These are phyloP conservation scores for Boletellus emodensis DNA, from an alignment of 768 basidiomycete species.

Conservation along the genomic window DNA sequence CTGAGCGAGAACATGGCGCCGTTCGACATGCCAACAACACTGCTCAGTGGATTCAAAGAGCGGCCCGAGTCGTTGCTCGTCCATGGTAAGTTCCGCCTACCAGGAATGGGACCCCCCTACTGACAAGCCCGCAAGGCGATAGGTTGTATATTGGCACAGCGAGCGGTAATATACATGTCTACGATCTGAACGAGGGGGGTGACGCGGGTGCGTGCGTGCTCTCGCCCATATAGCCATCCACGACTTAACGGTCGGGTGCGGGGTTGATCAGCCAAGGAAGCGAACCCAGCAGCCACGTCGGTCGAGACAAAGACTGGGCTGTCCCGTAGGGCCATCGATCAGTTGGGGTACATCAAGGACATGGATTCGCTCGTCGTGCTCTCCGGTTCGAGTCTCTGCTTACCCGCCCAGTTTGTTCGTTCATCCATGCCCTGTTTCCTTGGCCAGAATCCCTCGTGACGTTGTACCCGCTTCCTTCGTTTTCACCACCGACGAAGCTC, in stretches of 20 bases:
- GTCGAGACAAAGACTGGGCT: conserved; percentile 67
- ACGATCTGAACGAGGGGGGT: conserved; percentile 38
- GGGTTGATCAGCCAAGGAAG: conserved; percentile 6
- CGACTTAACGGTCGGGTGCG: neutral
- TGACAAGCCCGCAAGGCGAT: conserved; percentile 37
- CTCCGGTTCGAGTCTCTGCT: conserved; percentile 53
- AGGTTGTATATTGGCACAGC: conserved; percentile 61
- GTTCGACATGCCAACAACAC: conserved; percentile 22
- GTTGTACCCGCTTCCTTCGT: conserved; percentile 70
- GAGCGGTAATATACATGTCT: conserved; percentile 52
- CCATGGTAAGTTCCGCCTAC: conserved; percentile 19
- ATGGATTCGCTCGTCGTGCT: conserved; percentile 82
- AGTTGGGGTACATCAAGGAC: conserved; percentile 80
- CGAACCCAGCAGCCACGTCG: conserved; percentile 20
- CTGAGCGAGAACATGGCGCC: conserved; percentile 32
- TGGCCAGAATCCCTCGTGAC: conserved; percentile 65
- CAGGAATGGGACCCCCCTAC: neutral
- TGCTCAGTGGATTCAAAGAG: conserved; percentile 35
- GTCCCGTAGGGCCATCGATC: conserved; percentile 73
- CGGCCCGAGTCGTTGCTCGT: conserved; percentile 31
- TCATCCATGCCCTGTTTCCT: neutral
- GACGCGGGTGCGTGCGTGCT: conserved; percentile 35
- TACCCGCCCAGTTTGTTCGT: neutral
- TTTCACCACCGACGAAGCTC: conserved; percentile 68
- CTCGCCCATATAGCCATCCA: conserved; percentile 4